phyloP scores from a whole-genome alignment of 2,329 filamentous ascomycete species.

The Onygena corvina region DNA sequence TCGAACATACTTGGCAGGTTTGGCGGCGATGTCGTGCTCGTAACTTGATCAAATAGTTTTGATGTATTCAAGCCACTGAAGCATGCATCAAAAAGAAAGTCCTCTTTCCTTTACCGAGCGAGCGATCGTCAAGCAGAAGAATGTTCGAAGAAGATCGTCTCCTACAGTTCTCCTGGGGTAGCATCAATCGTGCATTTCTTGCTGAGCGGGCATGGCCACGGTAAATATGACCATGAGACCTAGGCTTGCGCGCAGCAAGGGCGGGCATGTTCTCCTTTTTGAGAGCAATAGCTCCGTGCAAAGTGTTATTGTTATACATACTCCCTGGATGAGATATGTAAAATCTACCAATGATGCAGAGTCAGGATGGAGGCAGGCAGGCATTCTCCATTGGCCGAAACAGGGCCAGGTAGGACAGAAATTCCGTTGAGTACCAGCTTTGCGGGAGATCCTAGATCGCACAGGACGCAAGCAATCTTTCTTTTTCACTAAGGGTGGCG shows the following conservation, averaged over 20 bases:
- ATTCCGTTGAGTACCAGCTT: slow-evolving; percentile 1
- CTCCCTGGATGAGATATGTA: neutral
- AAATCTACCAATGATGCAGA: neutral
- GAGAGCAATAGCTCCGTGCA: neutral
- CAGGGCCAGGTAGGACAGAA: neutral
- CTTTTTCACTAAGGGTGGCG: neutral
- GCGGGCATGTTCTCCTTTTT: neutral
- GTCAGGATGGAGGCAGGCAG: neutral
- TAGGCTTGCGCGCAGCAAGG: too few relatives aligned
- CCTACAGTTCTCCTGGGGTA: too few relatives aligned
- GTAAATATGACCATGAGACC: too few relatives aligned
- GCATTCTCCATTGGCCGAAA: neutral
- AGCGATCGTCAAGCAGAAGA: neutral
- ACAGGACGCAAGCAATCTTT: neutral
- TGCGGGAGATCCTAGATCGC: neutral
- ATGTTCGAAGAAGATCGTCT: neutral
- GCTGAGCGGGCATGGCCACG: neutral
- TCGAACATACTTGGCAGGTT: neutral
- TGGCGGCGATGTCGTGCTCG: neutral
- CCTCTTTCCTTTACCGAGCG: neutral
- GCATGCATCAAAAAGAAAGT: too few relatives aligned
- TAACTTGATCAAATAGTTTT: slow-evolving; percentile 1
- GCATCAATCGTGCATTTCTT: too few relatives aligned
- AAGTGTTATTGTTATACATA: neutral
- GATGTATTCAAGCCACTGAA: neutral